A percentile compares a stretch with the other conserved stretches of the same genome.
These are phyloP conservation scores for Hamamelis virginiana DNA, from an alignment of 164 flowering plant species.

Conservation along the genomic window DNA sequence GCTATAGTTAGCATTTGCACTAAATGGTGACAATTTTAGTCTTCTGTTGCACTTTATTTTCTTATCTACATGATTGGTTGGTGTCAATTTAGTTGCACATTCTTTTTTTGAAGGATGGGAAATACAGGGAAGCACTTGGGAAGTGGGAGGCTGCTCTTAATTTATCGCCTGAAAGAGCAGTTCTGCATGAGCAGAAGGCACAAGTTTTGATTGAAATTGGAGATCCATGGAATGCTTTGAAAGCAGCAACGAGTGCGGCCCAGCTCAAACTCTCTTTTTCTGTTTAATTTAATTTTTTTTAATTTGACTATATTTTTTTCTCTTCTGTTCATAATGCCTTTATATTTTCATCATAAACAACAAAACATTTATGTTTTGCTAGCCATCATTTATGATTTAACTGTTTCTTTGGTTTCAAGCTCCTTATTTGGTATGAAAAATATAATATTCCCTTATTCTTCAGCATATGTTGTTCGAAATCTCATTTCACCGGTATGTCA, in stretches of 20 bases:
- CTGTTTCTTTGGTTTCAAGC: neutral
- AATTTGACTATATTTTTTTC: neutral
- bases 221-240: conserved; percentile 83
- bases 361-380: no score
- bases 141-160: conserved; percentile 92
- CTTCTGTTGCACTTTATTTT: neutral
- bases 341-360: no score
- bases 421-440: neutral
- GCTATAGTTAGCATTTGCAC: neutral
- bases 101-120: conserved; percentile 60
- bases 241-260: conserved; percentile 64
- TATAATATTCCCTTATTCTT: neutral
- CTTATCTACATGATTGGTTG: neutral
- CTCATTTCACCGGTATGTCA: neutral
- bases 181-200: conserved; percentile 89
- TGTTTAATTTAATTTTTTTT: neutral
- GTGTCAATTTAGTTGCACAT: conserved; percentile 1
- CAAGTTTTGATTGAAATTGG: conserved; percentile 89
- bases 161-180: conserved; percentile 66
- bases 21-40: neutral
- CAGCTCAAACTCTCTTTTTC: conserved; percentile 3
- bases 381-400: neutral
- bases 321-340: neutral
- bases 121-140: conserved; percentile 73
- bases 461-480: neutral